Evolutionary conservation across 805 yeast species (phyloP).

Genomic region (Babjeviella inositovora): DNA sequence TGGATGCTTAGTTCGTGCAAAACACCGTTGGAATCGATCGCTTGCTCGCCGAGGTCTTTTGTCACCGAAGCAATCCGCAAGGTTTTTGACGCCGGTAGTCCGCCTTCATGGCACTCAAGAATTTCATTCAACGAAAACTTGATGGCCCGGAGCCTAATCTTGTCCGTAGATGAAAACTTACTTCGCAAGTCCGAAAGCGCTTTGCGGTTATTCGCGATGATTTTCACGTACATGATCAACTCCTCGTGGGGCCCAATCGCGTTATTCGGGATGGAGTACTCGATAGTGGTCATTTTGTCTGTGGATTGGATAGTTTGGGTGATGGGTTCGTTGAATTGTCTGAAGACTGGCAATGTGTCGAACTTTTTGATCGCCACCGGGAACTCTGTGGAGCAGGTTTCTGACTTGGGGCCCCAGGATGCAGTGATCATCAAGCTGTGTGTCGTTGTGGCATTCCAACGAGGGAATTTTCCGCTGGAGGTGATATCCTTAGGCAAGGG

Average conservation of each 20-base stretch:
- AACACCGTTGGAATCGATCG: constrained; percentile 12
- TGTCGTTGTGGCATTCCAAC: constrained; percentile 28
- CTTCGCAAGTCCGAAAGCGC: constrained; percentile 4
- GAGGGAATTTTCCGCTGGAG: constrained; percentile 30
- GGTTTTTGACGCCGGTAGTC: constrained; percentile 6
- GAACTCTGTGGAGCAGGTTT: constrained; percentile 10
- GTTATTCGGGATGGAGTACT: constrained; percentile 27
- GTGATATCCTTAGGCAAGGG: constrained; percentile 36
- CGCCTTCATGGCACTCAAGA: constrained; percentile 35
- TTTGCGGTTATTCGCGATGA: constrained; percentile 21
- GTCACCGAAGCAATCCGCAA: constrained; percentile 2
- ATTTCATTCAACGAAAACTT: constrained; percentile 34
- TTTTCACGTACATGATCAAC: constrained; percentile 17
- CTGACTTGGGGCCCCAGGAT: not conserved
- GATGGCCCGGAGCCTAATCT: constrained; percentile 23
- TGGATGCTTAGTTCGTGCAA: constrained; percentile 7
- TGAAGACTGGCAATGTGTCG: constrained; percentile 37
- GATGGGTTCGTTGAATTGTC: constrained; percentile 37
- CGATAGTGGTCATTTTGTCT: constrained; percentile 30
- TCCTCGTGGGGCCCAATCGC: constrained; percentile 46
- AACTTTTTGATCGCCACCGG: constrained; percentile 40
- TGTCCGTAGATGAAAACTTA: constrained; percentile 4
- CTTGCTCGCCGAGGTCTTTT: constrained; percentile 4
- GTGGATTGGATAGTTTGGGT: constrained; percentile 23
- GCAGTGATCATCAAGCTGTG: constrained; percentile 22